phyloP scores from a whole-genome alignment of 768 basidiomycete species.

The Zangia roseola region DNA sequence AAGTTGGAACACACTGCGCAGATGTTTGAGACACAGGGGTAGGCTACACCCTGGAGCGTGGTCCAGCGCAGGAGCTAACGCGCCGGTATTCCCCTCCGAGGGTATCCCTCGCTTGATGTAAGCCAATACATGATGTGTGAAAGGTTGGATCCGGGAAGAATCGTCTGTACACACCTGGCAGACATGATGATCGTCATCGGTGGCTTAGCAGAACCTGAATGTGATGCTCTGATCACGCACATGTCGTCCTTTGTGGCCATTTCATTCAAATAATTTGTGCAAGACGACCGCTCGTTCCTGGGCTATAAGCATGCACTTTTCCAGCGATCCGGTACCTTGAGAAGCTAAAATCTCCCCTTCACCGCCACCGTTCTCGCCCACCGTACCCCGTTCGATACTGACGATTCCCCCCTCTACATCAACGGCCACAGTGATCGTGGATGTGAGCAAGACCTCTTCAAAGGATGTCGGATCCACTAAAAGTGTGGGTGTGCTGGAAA shows the following conservation, averaged over 20 bases:
- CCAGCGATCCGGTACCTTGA: conserved; percentile 10
- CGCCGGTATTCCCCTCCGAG: too few species aligned
- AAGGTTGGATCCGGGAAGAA: too few species aligned
- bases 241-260: background rate
- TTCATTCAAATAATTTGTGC: conserved; percentile 23
- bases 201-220: too few species aligned
- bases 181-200: too few species aligned
- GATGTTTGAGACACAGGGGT: background rate
- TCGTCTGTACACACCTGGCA: too few species aligned
- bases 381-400: conserved; percentile 21
- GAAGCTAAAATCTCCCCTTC: conserved; percentile 5
- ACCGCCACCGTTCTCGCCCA: conserved; percentile 20
- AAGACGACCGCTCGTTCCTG: conserved; percentile 22
- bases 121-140: too few species aligned
- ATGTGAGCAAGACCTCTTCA: conserved; percentile 83
- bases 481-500: conserved; percentile 41
- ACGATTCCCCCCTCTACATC: conserved; percentile 36
- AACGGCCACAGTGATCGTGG: conserved; percentile 62
- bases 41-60: too few species aligned
- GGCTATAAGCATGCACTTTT: conserved; percentile 17
- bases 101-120: too few species aligned
- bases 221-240: too few species aligned
- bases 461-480: conserved; percentile 87
- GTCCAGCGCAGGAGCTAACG: too few species aligned
- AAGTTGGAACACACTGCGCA: background rate